Percentiles rank a stretch among this genome's conserved stretches.
phyloP scores from a whole-genome alignment of 2,329 filamentous ascomycete genomes.

The Sphaceloma murrayae region DNA sequence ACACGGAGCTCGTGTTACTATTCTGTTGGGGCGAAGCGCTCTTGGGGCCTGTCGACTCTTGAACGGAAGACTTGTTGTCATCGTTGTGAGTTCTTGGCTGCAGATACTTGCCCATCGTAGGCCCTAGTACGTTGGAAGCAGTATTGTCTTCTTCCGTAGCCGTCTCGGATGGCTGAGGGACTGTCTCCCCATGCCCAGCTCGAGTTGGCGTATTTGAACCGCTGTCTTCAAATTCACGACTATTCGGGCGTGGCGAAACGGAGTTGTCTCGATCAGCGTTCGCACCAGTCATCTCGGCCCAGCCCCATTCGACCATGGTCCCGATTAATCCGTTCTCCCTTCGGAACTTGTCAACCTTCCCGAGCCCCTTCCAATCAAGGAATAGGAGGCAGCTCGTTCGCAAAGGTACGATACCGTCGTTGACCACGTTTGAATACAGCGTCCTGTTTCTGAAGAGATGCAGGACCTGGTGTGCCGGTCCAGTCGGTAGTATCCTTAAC shows the following conservation, averaged over 20 bases:
- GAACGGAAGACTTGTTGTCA: too few species aligned
- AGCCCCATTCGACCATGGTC: constrained; percentile 86
- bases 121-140: constrained; percentile 22
- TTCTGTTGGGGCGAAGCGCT: background rate
- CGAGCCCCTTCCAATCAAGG: constrained; percentile 89
- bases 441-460: constrained; percentile 85
- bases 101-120: constrained; percentile 1
- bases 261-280: constrained; percentile 32
- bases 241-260: constrained; percentile 23
- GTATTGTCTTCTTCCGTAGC: constrained; percentile 54
- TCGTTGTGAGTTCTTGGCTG: constrained; percentile 32
- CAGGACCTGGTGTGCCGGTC: constrained; percentile 77
- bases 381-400: constrained; percentile 95
- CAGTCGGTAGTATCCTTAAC: constrained; percentile 78
- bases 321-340: constrained; percentile 87
- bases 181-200: constrained; percentile 36
- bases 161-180: constrained; percentile 60
- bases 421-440: constrained; percentile 93
- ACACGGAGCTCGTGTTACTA: constrained; percentile 21
- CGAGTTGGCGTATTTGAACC: constrained; percentile 19
- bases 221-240: constrained; percentile 24
- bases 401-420: constrained; percentile 91
- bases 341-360: constrained; percentile 85
- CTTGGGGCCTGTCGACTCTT: background rate
- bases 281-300: constrained; percentile 75